Evolutionary conservation across 345 rosid species (phyloP), one percentile per base, ranked within the genome.

Genomic region (Bruguiera parviflora): DNA sequence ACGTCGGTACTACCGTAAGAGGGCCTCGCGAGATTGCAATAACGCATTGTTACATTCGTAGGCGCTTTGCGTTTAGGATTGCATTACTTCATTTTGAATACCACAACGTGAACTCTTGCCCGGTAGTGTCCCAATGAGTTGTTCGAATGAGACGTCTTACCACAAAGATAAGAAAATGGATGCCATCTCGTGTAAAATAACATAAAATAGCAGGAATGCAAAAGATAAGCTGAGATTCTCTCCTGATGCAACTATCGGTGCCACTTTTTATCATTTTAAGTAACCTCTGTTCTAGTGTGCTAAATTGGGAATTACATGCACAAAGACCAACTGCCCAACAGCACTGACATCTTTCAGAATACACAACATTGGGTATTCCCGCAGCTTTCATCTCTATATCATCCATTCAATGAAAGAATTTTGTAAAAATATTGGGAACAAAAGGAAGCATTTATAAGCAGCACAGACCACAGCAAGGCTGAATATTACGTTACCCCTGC

Each of bases 361-460:
- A 68, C 29, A 70, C 62, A 64, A 35, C 22, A 63, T 63, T 27
- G 13, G 11, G 58, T 63, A 68, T 68, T 64, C 39, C 74, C 75
- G 21, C 81, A 73, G 79, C 29, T 61, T 75, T 66, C 56, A 47
- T 46, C 37, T 68, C 28, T 24, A 58, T 52, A 73, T 72, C 73
- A 52, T 74, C 78, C 68, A 73, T 75, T 79, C 83, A 82, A 82
- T 83, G 77, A 84, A 87, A 79, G 87, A 87, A 87, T 87, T 71
- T 76, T 11, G 74, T 70, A 80, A 74, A 69, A 58, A 63, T 76
- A 59, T 58, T 72, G 16, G 6, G 28, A 24, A 24, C 75, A 78
- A 80, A 71, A 69, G 72, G 58, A 64, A 52, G 59, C 68, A 71
- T 52, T 66, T 67, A 76, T 31, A 35, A 56, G 61, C 43, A 25